Base-by-base conservation (phyloP, 768 basidiomycete species). In the Lanmaoa pseudosensibilis region DNA sequence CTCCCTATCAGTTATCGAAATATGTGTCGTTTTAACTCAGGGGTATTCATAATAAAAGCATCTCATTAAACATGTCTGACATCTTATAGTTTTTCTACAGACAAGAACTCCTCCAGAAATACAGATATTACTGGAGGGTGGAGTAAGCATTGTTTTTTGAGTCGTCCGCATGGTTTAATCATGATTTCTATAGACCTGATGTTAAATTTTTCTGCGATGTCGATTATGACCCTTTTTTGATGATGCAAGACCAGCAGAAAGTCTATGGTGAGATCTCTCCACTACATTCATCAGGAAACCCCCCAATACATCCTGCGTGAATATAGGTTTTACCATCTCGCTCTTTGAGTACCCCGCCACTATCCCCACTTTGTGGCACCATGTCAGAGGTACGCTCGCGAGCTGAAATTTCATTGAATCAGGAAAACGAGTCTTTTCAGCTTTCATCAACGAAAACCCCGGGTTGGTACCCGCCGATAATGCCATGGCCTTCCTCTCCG, bases 21-120 rank as follows among this genome's bases (percentile, higher is more conserved):
- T 63, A 96, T 97, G 95, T 97, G 95, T 73, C 84, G 95, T 12
- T 98, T 87, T 74, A 93, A 95, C 73, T 94, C 91, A 46, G 93
- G 92, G 33, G 91, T 92, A 72, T 61, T 45, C 58, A 1, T 27
- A 41, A 36, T 21, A 23, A 30, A 18, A 5, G 11, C 50, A 16
- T 46, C 6, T 21, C 34, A 40, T 30, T 21, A 21, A 38, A 16
- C 37, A 13, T 48, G 18, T 49, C 51, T 65, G 8, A 56, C 49
- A 4, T 41, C 40, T 45, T 33, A 10, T 56, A 92, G 85, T 91
- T 88, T 76, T 95, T 96, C 75, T 95, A 83, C 75, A 78, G 81
- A 41, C 93, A 95, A 59, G 83, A 87, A 55, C 73, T 95, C 10
- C 74, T 95, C 45, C 79, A 86, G 59, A 76, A 83, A 32, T 94